Evolutionary conservation across 2,329 filamentous ascomycete species (phyloP).

Genomic region (Setomelanomma holmii): DNA sequence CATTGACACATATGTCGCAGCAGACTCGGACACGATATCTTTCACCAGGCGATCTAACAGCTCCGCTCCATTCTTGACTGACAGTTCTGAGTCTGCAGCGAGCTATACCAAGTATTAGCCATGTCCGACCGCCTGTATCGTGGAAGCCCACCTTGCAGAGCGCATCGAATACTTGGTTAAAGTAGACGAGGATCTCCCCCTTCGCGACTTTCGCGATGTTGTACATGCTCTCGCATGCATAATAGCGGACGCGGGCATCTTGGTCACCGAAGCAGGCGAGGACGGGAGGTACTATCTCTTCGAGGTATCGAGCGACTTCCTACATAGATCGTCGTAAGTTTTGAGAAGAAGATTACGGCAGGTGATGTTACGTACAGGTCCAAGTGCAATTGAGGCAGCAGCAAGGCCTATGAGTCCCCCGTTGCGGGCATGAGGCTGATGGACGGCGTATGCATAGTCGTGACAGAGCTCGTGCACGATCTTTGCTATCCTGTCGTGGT

Average conservation of each 20-base stretch:
- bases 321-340: too few species aligned
- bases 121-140: neutral
- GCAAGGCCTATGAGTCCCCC: constrained; percentile 94
- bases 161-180: constrained; percentile 98
- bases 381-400: constrained; percentile 93
- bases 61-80: constrained; percentile 97
- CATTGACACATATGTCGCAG: constrained; percentile 91
- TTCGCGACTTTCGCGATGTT: constrained; percentile 99
- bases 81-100: constrained; percentile 92
- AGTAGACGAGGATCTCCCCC: constrained; percentile 94
- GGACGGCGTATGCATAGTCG: constrained; percentile 96
- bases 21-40: constrained; percentile 94
- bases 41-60: constrained; percentile 93
- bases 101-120: constrained; percentile 64
- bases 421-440: constrained; percentile 95
- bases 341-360: too few species aligned
- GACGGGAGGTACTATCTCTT: constrained; percentile 94
- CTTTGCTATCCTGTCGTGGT: constrained; percentile 80
- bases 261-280: constrained; percentile 97
- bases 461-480: constrained; percentile 97
- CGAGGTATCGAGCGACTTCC: constrained; percentile 90
- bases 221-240: constrained; percentile 99
- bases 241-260: constrained; percentile 95
- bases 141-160: constrained; percentile 80
- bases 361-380: constrained; percentile 70